Percentiles rank a stretch among this genome's conserved stretches.
phyloP scores from a whole-genome alignment of 768 basidiomycete species.

The Crassisporium funariophilum region DNA sequence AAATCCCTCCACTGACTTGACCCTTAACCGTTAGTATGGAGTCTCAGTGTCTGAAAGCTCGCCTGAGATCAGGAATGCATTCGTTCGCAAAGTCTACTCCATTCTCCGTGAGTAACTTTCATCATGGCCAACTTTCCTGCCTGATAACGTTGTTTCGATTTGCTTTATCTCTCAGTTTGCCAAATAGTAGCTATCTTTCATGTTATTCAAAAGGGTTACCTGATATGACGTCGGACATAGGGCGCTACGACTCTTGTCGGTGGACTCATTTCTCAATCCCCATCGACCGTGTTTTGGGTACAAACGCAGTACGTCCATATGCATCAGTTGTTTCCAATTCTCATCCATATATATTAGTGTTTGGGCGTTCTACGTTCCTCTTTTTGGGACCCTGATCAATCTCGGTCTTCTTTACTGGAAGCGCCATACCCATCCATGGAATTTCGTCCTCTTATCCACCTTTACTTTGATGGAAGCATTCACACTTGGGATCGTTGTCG shows the following conservation, averaged over 20 bases:
- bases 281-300: constrained; percentile 67
- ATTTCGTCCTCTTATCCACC: constrained; percentile 78
- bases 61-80: constrained; percentile 77
- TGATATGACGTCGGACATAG: constrained; percentile 40
- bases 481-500: constrained; percentile 83
- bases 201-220: background rate
- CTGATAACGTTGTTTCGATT: constrained; percentile 4
- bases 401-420: constrained; percentile 89
- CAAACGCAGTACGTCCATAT: constrained; percentile 56
- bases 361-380: constrained; percentile 81
- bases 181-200: constrained; percentile 59
- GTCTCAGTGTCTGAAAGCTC: constrained; percentile 78
- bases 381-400: constrained; percentile 78
- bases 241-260: constrained; percentile 76
- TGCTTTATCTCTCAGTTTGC: constrained; percentile 45
- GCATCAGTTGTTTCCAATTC: constrained; percentile 1
- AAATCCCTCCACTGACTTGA: background rate
- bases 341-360: constrained; percentile 50
- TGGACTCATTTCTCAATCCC: constrained; percentile 66
- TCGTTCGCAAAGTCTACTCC: constrained; percentile 89
- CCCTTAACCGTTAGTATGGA: constrained; percentile 58
- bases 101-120: constrained; percentile 71
- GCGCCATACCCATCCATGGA: constrained; percentile 87
- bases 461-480: constrained; percentile 94
- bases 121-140: background rate